Percentiles rank a stretch among this genome's conserved stretches.
phyloP scores from a whole-genome alignment of 1,139 yeast species.

The Starmera stellimalicola region DNA sequence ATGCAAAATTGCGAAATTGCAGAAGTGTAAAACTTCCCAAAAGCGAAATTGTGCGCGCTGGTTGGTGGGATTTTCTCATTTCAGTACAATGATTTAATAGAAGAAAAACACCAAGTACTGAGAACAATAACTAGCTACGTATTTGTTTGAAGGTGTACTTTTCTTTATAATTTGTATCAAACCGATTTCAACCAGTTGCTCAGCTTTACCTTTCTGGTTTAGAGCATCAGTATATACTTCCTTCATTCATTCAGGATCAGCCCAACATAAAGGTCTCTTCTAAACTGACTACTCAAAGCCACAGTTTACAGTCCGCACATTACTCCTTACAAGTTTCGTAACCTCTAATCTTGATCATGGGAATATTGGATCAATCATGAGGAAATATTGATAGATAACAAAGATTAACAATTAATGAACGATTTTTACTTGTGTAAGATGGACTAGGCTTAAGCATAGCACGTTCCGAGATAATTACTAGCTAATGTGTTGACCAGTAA shows the following conservation, averaged over 20 bases:
- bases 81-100: no score
- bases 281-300: conserved; percentile 40
- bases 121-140: no score
- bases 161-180: neutral
- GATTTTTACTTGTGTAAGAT: conserved; percentile 44
- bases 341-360: conserved; percentile 35
- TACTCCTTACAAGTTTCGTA: conserved; percentile 41
- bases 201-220: conserved; percentile 5
- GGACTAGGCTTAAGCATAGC: conserved; percentile 51
- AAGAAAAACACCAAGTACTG: no score
- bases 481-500: conserved; percentile 48
- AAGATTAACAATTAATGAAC: conserved; percentile 33
- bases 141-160: no score
- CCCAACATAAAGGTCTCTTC: conserved; percentile 18
- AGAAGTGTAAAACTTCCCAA: no score
- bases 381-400: conserved; percentile 24
- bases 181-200: neutral
- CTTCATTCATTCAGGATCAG: neutral
- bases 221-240: conserved; percentile 1
- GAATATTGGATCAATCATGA: conserved; percentile 38
- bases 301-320: conserved; percentile 46
- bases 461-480: conserved; percentile 34
- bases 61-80: no score
- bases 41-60: no score
- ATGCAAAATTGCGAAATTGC: no score